A percentile compares a stretch with the other conserved stretches of the same genome.
Conservation (phyloP, 2,329 filamentous ascomycete genomes). For the Byssochlamys sp. region DNA sequence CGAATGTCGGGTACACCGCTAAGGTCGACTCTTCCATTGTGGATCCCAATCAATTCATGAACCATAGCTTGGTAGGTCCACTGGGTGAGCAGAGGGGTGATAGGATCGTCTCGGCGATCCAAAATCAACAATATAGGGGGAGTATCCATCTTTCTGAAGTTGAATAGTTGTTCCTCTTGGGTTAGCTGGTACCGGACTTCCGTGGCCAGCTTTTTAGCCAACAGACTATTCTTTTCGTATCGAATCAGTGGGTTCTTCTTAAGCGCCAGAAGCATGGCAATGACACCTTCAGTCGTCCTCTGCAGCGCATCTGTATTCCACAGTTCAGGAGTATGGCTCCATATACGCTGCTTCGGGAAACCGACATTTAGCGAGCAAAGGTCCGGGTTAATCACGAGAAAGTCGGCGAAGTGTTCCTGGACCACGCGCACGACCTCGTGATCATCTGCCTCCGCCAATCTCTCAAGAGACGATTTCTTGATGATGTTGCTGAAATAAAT, state of each 20-base stretch:
- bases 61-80: slow-evolving; percentile 99
- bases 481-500: slow-evolving; percentile 96
- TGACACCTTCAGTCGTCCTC: slow-evolving; percentile 73
- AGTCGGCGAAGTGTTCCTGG: slow-evolving; percentile 95
- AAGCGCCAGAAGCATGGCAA: slow-evolving; percentile 73
- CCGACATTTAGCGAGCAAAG: slow-evolving; percentile 71
- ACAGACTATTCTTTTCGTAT: slow-evolving; percentile 79
- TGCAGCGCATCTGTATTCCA: slow-evolving; percentile 89
- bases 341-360: slow-evolving; percentile 65
- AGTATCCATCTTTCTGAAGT: slow-evolving; percentile 90
- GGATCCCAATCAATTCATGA: slow-evolving; percentile 85
- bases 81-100: slow-evolving; percentile 87
- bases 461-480: slow-evolving; percentile 89
- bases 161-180: slow-evolving; percentile 91
- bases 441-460: slow-evolving; percentile 89
- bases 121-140: slow-evolving; percentile 83
- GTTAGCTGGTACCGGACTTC: slow-evolving; percentile 88
- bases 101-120: slow-evolving; percentile 85
- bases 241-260: slow-evolving; percentile 96
- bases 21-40: slow-evolving; percentile 87
- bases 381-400: slow-evolving; percentile 87
- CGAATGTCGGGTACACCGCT: slow-evolving; percentile 73
- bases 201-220: slow-evolving; percentile 85
- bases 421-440: slow-evolving; percentile 91
- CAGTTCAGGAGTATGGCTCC: slow-evolving; percentile 69